These are phyloP conservation scores for Picochlorum costavermella DNA, from an alignment of 139 green algal genomes.

Conservation along the genomic window DNA sequence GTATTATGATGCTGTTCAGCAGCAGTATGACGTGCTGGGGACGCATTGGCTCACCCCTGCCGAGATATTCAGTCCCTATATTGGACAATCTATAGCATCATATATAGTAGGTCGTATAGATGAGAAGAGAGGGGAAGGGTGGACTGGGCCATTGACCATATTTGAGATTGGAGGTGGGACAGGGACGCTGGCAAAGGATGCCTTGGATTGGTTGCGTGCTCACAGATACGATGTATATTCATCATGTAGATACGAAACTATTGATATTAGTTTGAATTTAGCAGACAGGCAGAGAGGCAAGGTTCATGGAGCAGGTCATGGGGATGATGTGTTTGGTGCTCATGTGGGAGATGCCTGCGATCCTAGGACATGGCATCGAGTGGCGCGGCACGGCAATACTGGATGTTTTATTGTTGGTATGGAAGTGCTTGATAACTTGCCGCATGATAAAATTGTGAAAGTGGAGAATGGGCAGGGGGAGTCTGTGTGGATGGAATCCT, in stretches of 20 bases:
- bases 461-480: neutral
- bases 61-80: conserved; percentile 74
- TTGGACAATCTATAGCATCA: conserved; percentile 47
- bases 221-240: conserved; percentile 41
- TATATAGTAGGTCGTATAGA: conserved; percentile 17
- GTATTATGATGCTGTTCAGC: conserved; percentile 18
- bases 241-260: conserved; percentile 47
- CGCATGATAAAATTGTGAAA: conserved; percentile 43
- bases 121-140: conserved; percentile 15
- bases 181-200: conserved; percentile 59
- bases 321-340: conserved; percentile 29
- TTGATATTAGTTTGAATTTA: conserved; percentile 62
- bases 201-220: conserved; percentile 60
- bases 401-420: conserved; percentile 55
- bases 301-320: conserved; percentile 20
- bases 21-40: conserved; percentile 26
- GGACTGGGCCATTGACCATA: conserved; percentile 35
- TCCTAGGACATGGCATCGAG: conserved; percentile 26
- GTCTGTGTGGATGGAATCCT: conserved; percentile 16
- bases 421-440: conserved; percentile 87
- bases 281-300: conserved; percentile 45
- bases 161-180: conserved; percentile 74
- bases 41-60: conserved; percentile 64
- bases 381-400: neutral
- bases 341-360: conserved; percentile 31